Conservation (phyloP, 331 rosid genomes). For the Malus hybrid region DNA sequence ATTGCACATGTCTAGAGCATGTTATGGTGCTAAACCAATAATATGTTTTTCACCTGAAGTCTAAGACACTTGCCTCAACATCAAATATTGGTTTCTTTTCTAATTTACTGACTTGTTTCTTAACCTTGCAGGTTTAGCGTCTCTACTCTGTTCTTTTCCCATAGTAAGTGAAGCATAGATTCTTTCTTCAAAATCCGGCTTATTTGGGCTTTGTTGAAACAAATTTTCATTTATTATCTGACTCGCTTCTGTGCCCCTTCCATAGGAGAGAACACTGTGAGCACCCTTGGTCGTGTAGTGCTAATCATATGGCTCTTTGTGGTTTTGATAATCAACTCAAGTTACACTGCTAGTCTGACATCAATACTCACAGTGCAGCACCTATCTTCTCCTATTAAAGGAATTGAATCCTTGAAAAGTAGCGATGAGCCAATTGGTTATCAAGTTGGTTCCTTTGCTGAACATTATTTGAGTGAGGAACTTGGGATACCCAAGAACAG, state of each 20-base stretch:
- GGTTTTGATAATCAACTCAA: conserved; percentile 89
- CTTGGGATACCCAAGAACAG: conserved; percentile 67
- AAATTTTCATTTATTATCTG: conserved; percentile 8
- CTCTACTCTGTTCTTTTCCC: conserved; percentile 80
- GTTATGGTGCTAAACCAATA: neutral
- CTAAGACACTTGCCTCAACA: neutral
- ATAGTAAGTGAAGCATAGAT: conserved; percentile 52
- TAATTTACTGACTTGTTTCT: conserved; percentile 33
- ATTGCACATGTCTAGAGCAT: neutral
- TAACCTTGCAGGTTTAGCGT: conserved; percentile 36
- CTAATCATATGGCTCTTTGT: conserved; percentile 88
- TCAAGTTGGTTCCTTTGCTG: conserved; percentile 88
- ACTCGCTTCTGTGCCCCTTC: conserved; percentile 5
- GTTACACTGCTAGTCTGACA: conserved; percentile 97
- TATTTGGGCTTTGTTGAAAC: conserved; percentile 6
- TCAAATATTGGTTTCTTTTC: conserved; percentile 20
- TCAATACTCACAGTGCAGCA: conserved; percentile 96
- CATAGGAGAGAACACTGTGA: conserved; percentile 93
- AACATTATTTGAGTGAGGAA: conserved; percentile 62
- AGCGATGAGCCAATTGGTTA: conserved; percentile 67
- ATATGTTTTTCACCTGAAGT: neutral
- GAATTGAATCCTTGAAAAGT: conserved; percentile 64
- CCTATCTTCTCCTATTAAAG: conserved; percentile 62
- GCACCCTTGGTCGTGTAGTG: conserved; percentile 82
- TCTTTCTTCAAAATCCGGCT: conserved; percentile 4